Evolutionary conservation across 2,329 filamentous ascomycete species (phyloP), one percentile per base, ranked within the genome.

Genomic region (Hypoxylon sp.): DNA sequence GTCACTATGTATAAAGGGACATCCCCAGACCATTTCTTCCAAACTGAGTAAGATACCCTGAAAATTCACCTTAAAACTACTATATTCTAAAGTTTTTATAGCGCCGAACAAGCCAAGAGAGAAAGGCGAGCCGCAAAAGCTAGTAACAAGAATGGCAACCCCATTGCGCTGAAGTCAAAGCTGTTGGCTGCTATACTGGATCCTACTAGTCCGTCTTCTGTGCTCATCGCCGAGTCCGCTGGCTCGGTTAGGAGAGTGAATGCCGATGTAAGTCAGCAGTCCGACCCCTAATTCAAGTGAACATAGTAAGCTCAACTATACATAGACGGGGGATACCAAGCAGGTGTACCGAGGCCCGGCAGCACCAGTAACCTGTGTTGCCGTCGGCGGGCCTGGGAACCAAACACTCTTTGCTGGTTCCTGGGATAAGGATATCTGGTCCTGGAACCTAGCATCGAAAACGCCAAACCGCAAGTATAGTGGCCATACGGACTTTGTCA

Each of bases 391-490:
- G 13, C 78, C 83, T 3, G 82, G 82, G 26, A 84, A 83, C 66
- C 80, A 79, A 55, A 91, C 86, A 1, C 77, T 98, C 10, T 98
- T 94, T 79, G 94, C 94, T 24, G 95, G 94, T 35, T 96, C 91
- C 65, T 99, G 96, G 96, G 95, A 99, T 81, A 97, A 97, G 82
- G 87, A 89, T 19, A 87, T 98, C 64, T 97, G 94, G 90, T 92
- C 91, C 33, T 98, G 94, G 92, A 86, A 92, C 74, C 82, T 91
- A 33, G 82, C 85, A 17, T 88, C 88, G 3, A 84, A 83, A 47
- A 78, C 83, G 31, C 81, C 83, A 0, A 83, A 83, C n/a, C 85
- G 83, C 68, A 90, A 85, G 70, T 94, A 90, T 73, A 86, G 87
- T 64, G 94, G 94, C 3, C 95, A 98, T 79, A 85, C 87, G 1